Conservation (phyloP, 208 protist species). For the Novymonas esmeraldas region DNA sequence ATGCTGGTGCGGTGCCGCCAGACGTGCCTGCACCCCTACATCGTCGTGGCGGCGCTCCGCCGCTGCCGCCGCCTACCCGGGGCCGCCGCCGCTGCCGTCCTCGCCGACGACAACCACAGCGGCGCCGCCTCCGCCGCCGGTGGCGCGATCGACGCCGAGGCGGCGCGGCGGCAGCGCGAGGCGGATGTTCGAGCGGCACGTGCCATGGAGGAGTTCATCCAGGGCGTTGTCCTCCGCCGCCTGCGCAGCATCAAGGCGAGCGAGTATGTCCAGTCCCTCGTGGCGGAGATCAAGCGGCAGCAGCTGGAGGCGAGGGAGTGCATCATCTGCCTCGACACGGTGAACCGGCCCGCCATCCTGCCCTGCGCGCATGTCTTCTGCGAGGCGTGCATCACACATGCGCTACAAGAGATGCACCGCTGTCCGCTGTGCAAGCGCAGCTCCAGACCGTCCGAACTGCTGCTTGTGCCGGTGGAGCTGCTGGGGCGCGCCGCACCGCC, state of each 20-base stretch:
- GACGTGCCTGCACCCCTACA: constrained; percentile 82
- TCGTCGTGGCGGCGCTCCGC: constrained; percentile 69
- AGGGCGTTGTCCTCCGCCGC: constrained; percentile 22
- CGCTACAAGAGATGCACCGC: constrained; percentile 35
- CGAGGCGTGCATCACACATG: constrained; percentile 58
- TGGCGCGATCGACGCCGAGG: constrained; percentile 1
- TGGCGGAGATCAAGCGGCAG: constrained; percentile 44
- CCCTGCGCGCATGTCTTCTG: constrained; percentile 87
- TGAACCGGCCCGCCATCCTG: constrained; percentile 63
- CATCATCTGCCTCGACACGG: constrained; percentile 74
- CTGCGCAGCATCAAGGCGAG: constrained; percentile 22
- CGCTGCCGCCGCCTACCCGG: constrained; percentile 22
- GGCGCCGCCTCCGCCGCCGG: background rate
- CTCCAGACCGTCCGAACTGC: constrained; percentile 31
- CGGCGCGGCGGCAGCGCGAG: constrained; percentile 10
- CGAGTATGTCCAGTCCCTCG: constrained; percentile 57
- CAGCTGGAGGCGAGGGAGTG: constrained; percentile 59
- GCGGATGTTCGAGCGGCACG: constrained; percentile 11
- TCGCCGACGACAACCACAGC: background rate
- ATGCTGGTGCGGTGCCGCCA: constrained; percentile 89
- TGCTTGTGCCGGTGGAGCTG: constrained; percentile 50
- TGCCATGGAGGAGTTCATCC: constrained; percentile 29
- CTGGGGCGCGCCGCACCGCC: constrained; percentile 7
- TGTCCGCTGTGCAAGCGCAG: constrained; percentile 67
- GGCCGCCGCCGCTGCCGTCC: background rate